Base-by-base conservation (phyloP, 768 basidiomycete genomes). In the Termitomyces sp. region DNA sequence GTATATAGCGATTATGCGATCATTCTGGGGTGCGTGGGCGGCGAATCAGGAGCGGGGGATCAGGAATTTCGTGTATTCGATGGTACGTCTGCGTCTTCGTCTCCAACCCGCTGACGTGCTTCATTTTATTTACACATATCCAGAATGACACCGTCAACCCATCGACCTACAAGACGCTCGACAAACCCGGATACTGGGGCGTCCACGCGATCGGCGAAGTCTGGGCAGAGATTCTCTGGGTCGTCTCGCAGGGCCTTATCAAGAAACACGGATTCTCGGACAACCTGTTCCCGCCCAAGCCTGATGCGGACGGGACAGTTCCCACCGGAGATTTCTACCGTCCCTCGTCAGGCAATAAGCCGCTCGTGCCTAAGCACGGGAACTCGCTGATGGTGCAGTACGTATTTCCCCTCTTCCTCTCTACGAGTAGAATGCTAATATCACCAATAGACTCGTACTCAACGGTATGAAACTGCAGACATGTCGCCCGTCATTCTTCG, bases 11-110 rank as follows among this genome's bases (percentile, higher is more conserved):
- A 94, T 71, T 95, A 86, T 67, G 77, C 89, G 1, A 97, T 98
- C n/a, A n/a, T n/a, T n/a, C n/a, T n/a, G n/a, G 96, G 96, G 96
- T 52, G 83, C 91, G 8, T 99, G 96, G 96, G 96, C 96, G 53
- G 87, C 93, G 12, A 96, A 96, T 76, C 76, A 79, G 37, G 77
- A 64, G 1, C 71, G 61, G 0, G 96, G 95, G 46, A 97, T 98
- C 70, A 80, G 96, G 56, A 94, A 95, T 79, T 98, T 86, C 75
- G 73, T 81, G 10, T 98, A 98, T 80, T 94, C 93, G 43, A 67
- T 86, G 63, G 83, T 84, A 64, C 17, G 79, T 74, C 42, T 36
- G 25, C 49, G 25, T 59, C 20, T 37, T 45, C 34, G 45, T 9
- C 37, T 38, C 25, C 25, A 25, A 25, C 20, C 20, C 20, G 20